phyloP scores from a whole-genome alignment of 768 basidiomycete genomes.

The Dioszegia crocea region DNA sequence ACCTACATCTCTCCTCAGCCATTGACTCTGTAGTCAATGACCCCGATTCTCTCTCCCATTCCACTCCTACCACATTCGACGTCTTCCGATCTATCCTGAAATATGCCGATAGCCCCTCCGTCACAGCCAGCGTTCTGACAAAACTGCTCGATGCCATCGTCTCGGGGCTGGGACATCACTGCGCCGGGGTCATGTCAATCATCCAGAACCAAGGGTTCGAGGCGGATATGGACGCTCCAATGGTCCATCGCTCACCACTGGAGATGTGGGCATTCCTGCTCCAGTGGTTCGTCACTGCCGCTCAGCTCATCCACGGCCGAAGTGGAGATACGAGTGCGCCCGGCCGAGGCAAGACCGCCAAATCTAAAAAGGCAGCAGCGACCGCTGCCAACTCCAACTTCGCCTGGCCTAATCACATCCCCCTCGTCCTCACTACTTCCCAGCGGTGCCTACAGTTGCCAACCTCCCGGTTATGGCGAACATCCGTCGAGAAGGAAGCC shows the following conservation, averaged over 20 bases:
- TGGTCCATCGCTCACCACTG: constrained; percentile 64
- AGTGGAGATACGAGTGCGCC: constrained; percentile 46
- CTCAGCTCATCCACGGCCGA: constrained; percentile 58
- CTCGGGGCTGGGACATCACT: constrained; percentile 54
- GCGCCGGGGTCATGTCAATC: constrained; percentile 25
- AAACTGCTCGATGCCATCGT: constrained; percentile 83
- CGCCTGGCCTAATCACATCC: constrained; percentile 71
- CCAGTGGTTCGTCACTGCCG: constrained; percentile 80
- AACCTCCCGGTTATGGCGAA: constrained; percentile 82
- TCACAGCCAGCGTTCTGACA: constrained; percentile 60
- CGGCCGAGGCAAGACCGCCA: constrained; percentile 25
- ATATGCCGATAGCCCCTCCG: constrained; percentile 35
- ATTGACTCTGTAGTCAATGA: constrained; percentile 75
- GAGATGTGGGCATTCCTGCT: constrained; percentile 90
- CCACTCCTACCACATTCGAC: constrained; percentile 62
- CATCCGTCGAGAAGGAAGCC: constrained; percentile 74
- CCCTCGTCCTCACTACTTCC: constrained; percentile 64
- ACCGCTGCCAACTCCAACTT: constrained; percentile 18
- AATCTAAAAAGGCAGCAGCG: constrained; percentile 49
- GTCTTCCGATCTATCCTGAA: constrained; percentile 78
- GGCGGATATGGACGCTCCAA: constrained; percentile 39
- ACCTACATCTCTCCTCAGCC: constrained; percentile 58
- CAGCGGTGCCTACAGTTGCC: constrained; percentile 65
- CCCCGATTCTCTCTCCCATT: constrained; percentile 66
- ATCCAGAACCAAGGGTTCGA: constrained; percentile 23